phyloP scores from a whole-genome alignment of 2,329 filamentous ascomycete genomes.

The Mariannaea sp. region DNA sequence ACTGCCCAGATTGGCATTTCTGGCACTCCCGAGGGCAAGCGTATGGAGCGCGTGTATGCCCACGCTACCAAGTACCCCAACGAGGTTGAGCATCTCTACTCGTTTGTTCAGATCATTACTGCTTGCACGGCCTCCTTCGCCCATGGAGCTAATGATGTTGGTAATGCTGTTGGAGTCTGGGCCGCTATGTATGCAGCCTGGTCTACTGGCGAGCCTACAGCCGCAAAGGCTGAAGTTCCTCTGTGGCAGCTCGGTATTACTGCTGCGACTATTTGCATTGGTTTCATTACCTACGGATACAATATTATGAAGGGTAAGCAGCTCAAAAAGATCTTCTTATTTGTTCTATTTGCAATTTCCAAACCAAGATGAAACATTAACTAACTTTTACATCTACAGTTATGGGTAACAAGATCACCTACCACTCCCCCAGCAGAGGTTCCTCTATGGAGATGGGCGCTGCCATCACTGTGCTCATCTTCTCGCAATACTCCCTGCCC shows the following conservation, averaged over 20 bases:
- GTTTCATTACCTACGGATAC: constrained; percentile 76
- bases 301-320: constrained; percentile 80
- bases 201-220: constrained; percentile 64
- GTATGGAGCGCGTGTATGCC: constrained; percentile 65
- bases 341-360: too few relatives aligned
- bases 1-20: constrained; percentile 71
- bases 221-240: constrained; percentile 68
- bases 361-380: not conserved
- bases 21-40: constrained; percentile 73
- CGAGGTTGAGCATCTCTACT: constrained; percentile 73
- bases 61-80: constrained; percentile 70
- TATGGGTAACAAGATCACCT: constrained; percentile 82
- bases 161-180: constrained; percentile 72
- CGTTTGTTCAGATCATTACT: constrained; percentile 68
- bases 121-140: constrained; percentile 75
- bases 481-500: constrained; percentile 75
- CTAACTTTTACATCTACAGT: constrained; percentile 51
- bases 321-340: too few relatives aligned
- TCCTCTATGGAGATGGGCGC: constrained; percentile 82
- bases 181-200: constrained; percentile 72
- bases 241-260: constrained; percentile 79
- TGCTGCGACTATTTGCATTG: constrained; percentile 65
- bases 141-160: constrained; percentile 79
- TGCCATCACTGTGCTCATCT: constrained; percentile 75
- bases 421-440: constrained; percentile 61